phyloP scores from a whole-genome alignment of 768 basidiomycete genomes.

The Leccinum subtestaceum region DNA sequence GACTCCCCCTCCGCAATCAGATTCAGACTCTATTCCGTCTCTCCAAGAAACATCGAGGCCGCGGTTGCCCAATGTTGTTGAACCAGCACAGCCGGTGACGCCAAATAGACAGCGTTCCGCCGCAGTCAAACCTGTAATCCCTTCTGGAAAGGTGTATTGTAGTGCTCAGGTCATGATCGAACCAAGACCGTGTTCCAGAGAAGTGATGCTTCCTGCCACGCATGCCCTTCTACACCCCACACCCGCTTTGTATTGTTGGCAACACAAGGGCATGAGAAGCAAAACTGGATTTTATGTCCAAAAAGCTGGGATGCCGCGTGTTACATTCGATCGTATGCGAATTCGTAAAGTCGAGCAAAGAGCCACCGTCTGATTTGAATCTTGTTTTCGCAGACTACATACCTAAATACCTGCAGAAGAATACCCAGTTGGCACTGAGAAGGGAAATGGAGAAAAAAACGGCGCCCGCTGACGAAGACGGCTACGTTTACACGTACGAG shows the following conservation, averaged over 20 bases:
- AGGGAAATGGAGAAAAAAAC: constrained; percentile 53
- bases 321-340: constrained; percentile 55
- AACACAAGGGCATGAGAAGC: constrained; percentile 59
- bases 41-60: constrained; percentile 7
- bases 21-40: constrained; percentile 30
- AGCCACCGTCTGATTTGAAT: constrained; percentile 4
- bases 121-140: constrained; percentile 17
- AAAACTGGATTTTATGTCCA: constrained; percentile 55
- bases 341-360: not conserved
- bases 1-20: constrained; percentile 29
- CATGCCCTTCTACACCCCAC: constrained; percentile 26
- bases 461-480: constrained; percentile 57
- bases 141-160: constrained; percentile 45
- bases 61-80: constrained; percentile 11
- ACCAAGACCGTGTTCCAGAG: constrained; percentile 53
- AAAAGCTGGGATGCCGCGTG: constrained; percentile 42
- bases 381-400: constrained; percentile 55
- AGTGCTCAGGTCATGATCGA: constrained; percentile 63
- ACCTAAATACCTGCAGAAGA: constrained; percentile 56
- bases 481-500: constrained; percentile 83
- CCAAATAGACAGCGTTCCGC: constrained; percentile 21
- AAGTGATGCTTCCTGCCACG: constrained; percentile 44
- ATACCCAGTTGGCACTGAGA: constrained; percentile 57
- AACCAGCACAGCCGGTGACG: constrained; percentile 9
- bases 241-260: constrained; percentile 53